phyloP scores from a whole-genome alignment of 805 yeast species.

The Starmerella riodocensis region DNA sequence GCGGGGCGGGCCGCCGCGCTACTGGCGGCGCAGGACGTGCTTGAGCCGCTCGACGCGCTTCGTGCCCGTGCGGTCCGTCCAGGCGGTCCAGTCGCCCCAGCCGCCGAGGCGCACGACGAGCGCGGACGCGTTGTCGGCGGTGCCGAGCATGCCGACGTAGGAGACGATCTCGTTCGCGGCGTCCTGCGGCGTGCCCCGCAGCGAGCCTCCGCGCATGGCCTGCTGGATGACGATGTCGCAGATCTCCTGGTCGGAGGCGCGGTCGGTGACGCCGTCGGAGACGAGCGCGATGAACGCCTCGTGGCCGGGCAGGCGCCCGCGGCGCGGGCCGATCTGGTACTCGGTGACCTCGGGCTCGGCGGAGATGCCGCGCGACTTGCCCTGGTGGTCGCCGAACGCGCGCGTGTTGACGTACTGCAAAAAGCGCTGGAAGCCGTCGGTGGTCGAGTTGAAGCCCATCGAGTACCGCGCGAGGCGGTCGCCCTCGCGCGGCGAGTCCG shows the following conservation, averaged over 20 bases:
- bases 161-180: constrained; percentile 77
- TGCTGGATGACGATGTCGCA: constrained; percentile 73
- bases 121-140: constrained; percentile 94
- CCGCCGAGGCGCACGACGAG: constrained; percentile 64
- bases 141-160: constrained; percentile 75
- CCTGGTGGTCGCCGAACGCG: constrained; percentile 78
- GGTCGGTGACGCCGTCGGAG: constrained; percentile 78
- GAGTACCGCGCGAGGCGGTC: constrained; percentile 53
- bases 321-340: constrained; percentile 15
- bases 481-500: constrained; percentile 67
- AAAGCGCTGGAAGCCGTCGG: constrained; percentile 85
- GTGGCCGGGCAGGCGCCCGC: constrained; percentile 50
- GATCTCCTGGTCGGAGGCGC: constrained; percentile 77
- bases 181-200: constrained; percentile 64
- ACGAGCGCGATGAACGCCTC: constrained; percentile 75
- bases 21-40: constrained; percentile 9
- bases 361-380: constrained; percentile 69
- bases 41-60: constrained; percentile 40
- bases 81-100: constrained; percentile 85
- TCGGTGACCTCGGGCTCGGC: constrained; percentile 76
- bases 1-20: background rate
- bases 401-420: constrained; percentile 80
- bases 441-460: constrained; percentile 59
- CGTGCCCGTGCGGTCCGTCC: constrained; percentile 68
- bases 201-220: constrained; percentile 39